These are phyloP conservation scores for Termitomyces titanicus DNA, from an alignment of 768 basidiomycete species.

Conservation along the genomic window DNA sequence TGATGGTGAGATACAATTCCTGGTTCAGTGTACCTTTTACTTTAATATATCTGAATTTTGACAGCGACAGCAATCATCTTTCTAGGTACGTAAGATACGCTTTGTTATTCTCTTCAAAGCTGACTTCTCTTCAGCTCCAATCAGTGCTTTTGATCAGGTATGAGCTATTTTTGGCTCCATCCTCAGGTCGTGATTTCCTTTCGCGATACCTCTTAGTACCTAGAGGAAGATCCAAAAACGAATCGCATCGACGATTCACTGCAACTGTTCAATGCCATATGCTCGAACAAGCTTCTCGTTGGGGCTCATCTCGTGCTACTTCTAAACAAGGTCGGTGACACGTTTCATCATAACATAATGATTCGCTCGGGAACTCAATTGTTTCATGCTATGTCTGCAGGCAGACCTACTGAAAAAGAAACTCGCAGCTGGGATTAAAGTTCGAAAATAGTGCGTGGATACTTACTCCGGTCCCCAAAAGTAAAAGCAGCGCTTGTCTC, in stretches of 20 bases:
- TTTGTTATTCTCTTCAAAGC: not conserved
- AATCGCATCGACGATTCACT: conserved; percentile 83
- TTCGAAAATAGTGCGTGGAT: conserved; percentile 70
- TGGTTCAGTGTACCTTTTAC: not conserved
- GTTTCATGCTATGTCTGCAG: conserved; percentile 29
- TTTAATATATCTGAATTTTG: not conserved
- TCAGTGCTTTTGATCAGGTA: conserved; percentile 86
- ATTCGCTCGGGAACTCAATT: not conserved
- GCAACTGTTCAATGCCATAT: conserved; percentile 72
- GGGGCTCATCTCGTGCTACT: conserved; percentile 72
- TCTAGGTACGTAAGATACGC: conserved; percentile 33
- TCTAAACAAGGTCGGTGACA: conserved; percentile 64
- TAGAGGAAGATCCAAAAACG: conserved; percentile 76
- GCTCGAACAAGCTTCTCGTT: conserved; percentile 70
- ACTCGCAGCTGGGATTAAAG: conserved; percentile 59
- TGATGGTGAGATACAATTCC: conserved; percentile 51
- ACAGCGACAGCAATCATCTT: conserved; percentile 83
- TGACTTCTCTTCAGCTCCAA: conserved; percentile 47
- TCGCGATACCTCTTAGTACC: conserved; percentile 43
- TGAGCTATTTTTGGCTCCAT: not conserved
- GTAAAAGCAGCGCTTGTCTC: not conserved
- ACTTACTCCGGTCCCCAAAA: not conserved
- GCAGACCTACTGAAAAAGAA: conserved; percentile 73
- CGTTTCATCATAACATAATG: not conserved
- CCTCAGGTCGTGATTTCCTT: not conserved